Evolutionary conservation across 768 basidiomycete species (phyloP).

Genomic region (Amanita brunnescens): DNA sequence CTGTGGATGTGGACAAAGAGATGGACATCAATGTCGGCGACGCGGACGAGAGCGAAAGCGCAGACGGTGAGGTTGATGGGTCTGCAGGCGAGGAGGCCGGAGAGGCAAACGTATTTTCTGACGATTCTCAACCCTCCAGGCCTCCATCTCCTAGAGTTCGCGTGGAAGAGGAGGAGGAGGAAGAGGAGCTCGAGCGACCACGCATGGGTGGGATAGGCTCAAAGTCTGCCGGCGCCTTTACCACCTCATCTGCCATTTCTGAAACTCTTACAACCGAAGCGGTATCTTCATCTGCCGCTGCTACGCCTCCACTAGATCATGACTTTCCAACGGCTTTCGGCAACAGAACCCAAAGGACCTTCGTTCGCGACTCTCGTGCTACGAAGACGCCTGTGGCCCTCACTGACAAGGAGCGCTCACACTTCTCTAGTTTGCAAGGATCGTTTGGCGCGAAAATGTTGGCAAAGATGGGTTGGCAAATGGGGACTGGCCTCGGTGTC

Average conservation of each 20-base stretch:
- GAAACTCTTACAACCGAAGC: slow-evolving; percentile 3
- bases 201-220: slow-evolving; percentile 33
- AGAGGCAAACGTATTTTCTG: slow-evolving; percentile 30
- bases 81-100: slow-evolving; percentile 30
- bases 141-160: slow-evolving; percentile 49
- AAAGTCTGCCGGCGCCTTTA: slow-evolving; percentile 19
- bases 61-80: slow-evolving; percentile 26
- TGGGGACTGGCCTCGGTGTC: slow-evolving; percentile 70
- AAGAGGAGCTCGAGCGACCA: slow-evolving; percentile 30
- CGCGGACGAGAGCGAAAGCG: slow-evolving; percentile 25
- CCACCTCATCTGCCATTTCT: slow-evolving; percentile 12
- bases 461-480: slow-evolving; percentile 92
- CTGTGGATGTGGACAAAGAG: slow-evolving; percentile 35
- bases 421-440: slow-evolving; percentile 72
- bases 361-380: slow-evolving; percentile 44
- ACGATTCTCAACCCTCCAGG: slow-evolving; percentile 43
- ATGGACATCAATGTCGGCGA: slow-evolving; percentile 24
- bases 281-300: slow-evolving; percentile 14
- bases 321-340: slow-evolving; percentile 36
- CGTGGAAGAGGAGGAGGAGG: slow-evolving; percentile 43
- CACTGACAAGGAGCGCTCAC: slow-evolving; percentile 57
- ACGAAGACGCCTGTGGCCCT: slow-evolving; percentile 46
- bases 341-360: slow-evolving; percentile 21
- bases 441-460: slow-evolving; percentile 86
- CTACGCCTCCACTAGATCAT: slow-evolving; percentile 12